Evolutionary conservation across 768 basidiomycete species (phyloP), one percentile per base, ranked within the genome.

Genomic region (Asterophora parasitica): DNA sequence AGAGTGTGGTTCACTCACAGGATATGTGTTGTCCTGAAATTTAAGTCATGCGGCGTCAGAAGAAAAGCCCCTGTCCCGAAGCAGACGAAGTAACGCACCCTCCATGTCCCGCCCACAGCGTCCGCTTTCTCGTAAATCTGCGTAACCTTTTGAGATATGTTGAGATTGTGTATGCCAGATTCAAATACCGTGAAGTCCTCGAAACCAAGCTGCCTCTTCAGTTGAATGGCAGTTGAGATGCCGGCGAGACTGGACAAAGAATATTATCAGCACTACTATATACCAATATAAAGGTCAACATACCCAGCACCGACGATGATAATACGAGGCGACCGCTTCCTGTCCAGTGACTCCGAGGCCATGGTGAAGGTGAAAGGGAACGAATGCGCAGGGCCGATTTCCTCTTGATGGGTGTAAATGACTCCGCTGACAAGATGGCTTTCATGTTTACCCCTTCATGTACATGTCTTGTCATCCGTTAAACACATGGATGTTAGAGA

Each of bases 21-120:
- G 77, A 48, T 80, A 78, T 26, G 76, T 79, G 42, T 78, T 79
- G 49, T 77, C 75, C 78, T 80, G 20, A 41, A 19, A 17, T 11
- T n/a, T n/a, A n/a, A n/a, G n/a, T n/a, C n/a, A 44, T 9, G 31
- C 19, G 12, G 37, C 32, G 10, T 36, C n/a, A n/a, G n/a, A 37
- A 27, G 26, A 4, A 7, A 16, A 13, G n/a, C 8, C 28, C 2
- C 16, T 20, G 7, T 30, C 23, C 42, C 11, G 9, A 26, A 23
- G 31, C 32, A 30, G 19, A 34, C 23, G 19, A 46, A n/a, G 37
- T 31, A 19, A 66, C 74, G 42, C 51, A 81, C 79, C 62, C 76
- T 71, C 78, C 78, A 79, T 38, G 78, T 80, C 44, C 78, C 79
- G 39, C 77, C 78, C 37, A 79, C 65, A 30, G 68, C 60, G 17